These are phyloP conservation scores for Rhizopogon vinicolor DNA, from an alignment of 768 basidiomycete genomes.

Conservation along the genomic window DNA sequence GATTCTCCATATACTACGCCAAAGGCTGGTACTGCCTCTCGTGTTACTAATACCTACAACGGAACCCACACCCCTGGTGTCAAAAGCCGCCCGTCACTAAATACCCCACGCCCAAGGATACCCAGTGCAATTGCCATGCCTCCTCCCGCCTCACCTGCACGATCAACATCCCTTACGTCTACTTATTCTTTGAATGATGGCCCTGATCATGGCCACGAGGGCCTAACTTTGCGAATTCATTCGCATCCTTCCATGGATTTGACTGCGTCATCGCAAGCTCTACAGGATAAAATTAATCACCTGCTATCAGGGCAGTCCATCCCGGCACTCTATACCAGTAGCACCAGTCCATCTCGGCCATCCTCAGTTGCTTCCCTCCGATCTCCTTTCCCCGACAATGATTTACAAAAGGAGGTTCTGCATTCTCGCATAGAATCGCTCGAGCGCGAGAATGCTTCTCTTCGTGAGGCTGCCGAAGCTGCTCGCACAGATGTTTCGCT, in stretches of 20 bases:
- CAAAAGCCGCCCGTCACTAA: slow-evolving; percentile 30
- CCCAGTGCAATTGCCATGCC: slow-evolving; percentile 80
- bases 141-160: slow-evolving; percentile 63
- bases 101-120: slow-evolving; percentile 59
- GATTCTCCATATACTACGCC: slow-evolving; percentile 68
- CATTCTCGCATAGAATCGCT: slow-evolving; percentile 48
- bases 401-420: slow-evolving; percentile 10
- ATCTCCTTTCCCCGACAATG: slow-evolving; percentile 34
- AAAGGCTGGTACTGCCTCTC: slow-evolving; percentile 42
- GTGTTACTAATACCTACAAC: slow-evolving; percentile 8
- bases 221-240: slow-evolving; percentile 5
- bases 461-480: slow-evolving; percentile 34
- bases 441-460: slow-evolving; percentile 65
- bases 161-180: slow-evolving; percentile 26
- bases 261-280: slow-evolving; percentile 32
- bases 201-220: slow-evolving; percentile 10
- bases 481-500: slow-evolving; percentile 17
- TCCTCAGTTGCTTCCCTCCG: slow-evolving; percentile 25
- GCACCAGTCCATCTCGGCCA: slow-evolving; percentile 8
- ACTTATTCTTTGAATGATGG: slow-evolving; percentile 35
- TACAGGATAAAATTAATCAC: slow-evolving; percentile 47
- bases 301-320: slow-evolving; percentile 33
- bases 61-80: slow-evolving; percentile 12
- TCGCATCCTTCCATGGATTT: slow-evolving; percentile 29
- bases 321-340: slow-evolving; percentile 1